Conservation (phyloP, 1,139 yeast genomes). For the Wickerhamiella infanticola region DNA sequence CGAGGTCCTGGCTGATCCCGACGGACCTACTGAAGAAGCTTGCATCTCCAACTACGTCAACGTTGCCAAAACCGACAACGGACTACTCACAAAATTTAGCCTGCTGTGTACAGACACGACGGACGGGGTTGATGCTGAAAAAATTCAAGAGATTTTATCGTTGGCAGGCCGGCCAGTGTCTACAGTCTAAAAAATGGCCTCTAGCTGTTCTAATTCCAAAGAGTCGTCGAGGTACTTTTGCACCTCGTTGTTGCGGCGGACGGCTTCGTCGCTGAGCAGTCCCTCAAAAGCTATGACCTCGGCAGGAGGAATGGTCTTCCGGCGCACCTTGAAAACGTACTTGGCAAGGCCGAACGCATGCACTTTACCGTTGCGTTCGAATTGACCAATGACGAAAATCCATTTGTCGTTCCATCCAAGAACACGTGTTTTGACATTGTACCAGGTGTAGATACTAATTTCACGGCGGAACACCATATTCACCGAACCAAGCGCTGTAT, state of each 20-base stretch:
- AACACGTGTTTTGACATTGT: constrained; percentile 40
- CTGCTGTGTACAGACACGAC: neutral
- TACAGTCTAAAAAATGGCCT: neutral
- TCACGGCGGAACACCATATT: constrained; percentile 56
- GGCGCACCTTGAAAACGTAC: constrained; percentile 61
- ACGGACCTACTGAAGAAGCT: constrained; percentile 16
- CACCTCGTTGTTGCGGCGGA: constrained; percentile 9
- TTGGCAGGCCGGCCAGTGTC: neutral
- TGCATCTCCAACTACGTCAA: constrained; percentile 9
- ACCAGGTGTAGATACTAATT: constrained; percentile 48
- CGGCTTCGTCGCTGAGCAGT: constrained; percentile 19
- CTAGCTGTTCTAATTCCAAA: constrained; percentile 12
- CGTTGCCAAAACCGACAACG: constrained; percentile 3
- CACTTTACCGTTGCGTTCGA: constrained; percentile 31
- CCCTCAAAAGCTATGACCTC: constrained; percentile 45
- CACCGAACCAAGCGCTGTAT: constrained; percentile 65
- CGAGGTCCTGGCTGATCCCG: constrained; percentile 14
- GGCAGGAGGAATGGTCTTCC: constrained; percentile 53
- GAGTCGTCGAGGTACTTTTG: constrained; percentile 10
- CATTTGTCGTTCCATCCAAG: constrained; percentile 83
- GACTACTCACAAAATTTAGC: neutral
- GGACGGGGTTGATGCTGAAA: neutral
- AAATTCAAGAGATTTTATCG: neutral
- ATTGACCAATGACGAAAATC: constrained; percentile 57
- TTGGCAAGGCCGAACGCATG: constrained; percentile 58